Evolutionary conservation across 768 basidiomycete species (phyloP), one percentile per base, ranked within the genome.

Genomic region (Auriscalpium vulgare): DNA sequence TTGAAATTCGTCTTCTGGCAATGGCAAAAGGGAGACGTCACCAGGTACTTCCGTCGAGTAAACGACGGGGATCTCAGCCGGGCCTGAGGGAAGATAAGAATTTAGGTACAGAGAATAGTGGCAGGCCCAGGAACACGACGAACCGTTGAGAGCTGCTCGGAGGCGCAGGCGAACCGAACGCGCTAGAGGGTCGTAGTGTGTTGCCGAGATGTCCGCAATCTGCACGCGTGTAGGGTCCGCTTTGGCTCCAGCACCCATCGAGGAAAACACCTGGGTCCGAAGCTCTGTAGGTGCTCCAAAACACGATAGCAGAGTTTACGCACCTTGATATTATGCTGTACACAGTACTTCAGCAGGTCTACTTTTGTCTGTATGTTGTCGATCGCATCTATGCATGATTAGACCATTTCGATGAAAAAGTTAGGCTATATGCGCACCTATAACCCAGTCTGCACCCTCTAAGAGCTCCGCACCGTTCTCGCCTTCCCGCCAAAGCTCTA

Each of bases 351-450:
- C 8, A 99, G 78, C 46, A 98, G 75, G 64, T 98, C 95, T 10
- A 97, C 92, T 68, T 99, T 98, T 0, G 95, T 95, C 48, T 88
- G 81, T 59, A 98, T 95, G 66, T 99, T 98, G 71, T 98, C 95
- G 57, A 98, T 99, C 6, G 94, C 94, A 69, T 99, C 95, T 83
- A 7, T 29, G 63, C 6, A 53, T 19, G 21, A 40, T 23, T 0
- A 29, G 17, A 58, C 17, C 46, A 35, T 44, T 54, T 57, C 43
- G 65, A 45, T 53, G 16, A 55, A 52, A 37, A 54, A 37, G 11
- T 16, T 9, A 10, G 23, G 13, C 23, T 51, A n/a, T 36, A 37
- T 17, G 63, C 80, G 55, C 57, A 89, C 89, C 90, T 60, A 99
- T 80, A 19, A 98, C 95, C 91, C 94, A 99, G 65, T 97, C 93